Evolutionary conservation across 345 rosid species (phyloP).

Genomic region (Eucalyptus erythrocorys): DNA sequence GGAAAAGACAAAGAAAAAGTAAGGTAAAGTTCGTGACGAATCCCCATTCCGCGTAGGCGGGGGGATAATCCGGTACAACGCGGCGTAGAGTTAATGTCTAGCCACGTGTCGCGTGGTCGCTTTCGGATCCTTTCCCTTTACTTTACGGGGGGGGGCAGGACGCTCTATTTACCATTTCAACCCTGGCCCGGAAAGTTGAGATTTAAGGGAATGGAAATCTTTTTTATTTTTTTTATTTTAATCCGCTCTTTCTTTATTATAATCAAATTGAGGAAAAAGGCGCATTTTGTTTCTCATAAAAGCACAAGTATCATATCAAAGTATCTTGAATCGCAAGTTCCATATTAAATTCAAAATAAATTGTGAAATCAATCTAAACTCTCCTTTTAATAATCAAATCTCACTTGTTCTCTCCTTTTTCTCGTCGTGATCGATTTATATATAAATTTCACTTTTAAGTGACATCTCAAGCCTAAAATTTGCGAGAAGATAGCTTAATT

Average conservation of each 20-base stretch:
- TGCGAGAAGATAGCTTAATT: neutral
- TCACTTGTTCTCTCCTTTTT: neutral
- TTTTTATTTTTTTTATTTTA: no score
- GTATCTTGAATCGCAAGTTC: neutral
- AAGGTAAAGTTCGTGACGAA: neutral
- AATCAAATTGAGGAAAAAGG: neutral
- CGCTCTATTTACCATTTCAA: neutral
- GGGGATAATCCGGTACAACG: neutral
- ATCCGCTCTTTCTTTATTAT: neutral
- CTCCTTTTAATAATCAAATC: neutral
- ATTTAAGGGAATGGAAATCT: neutral
- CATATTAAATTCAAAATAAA: neutral
- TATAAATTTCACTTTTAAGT: neutral
- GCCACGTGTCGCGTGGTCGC: neutral
- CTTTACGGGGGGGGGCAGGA: neutral
- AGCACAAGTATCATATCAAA: neutral
- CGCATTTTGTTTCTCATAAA: neutral
- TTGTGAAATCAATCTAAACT: neutral
- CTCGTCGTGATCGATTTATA: rapidly evolving
- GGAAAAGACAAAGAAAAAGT: neutral
- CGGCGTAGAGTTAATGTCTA: neutral
- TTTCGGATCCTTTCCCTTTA: neutral
- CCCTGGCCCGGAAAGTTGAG: neutral
- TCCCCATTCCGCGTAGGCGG: neutral
- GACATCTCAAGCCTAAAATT: rapidly evolving